Base-by-base conservation (phyloP, 2,329 filamentous ascomycete genomes). In the Amauroascus niger region DNA sequence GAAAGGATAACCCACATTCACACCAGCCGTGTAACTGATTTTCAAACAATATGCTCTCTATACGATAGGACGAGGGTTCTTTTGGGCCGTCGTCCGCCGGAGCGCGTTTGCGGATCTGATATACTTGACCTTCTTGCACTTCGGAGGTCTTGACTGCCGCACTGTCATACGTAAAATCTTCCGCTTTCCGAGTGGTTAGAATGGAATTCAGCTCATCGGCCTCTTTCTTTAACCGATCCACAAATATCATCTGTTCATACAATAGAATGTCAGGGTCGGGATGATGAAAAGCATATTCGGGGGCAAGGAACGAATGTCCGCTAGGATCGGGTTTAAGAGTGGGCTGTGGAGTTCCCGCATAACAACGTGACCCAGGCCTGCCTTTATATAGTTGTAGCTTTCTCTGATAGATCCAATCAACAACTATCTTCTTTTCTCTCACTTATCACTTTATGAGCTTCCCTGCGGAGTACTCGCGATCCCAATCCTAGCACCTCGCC, bases 201-300 rank as follows among this genome's bases (percentile, higher is more conserved):
- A 6, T 14, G 13, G 8, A 2, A 30, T 58, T 55, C n/a, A 58
- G 13, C 20, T 40, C 61, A 6, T 55, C 58, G 2, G 52, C 57
- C 41, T 64, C 65, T 32, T 55, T 56, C 48, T 62, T 64, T 32
- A 70, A 26, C 30, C 72, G 60, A 58, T 69, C 61, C 1, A 68
- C 63, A 57, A 76, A 72, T 1, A 53, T 57, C 33, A 67, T 63
- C 60, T 73, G 69, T 61, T 76, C 72, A 13, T 68, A 60, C 1
- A 69, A 58, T 6, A 75, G 58, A 33, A 76, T 73, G 53, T 76
- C 73, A 9, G 62, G 8, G 56, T 65, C 2, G 71, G 61, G 11
- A 74, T 62, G 6, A 74, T 60, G 44, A 76, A 63, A 13, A 75
- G 51, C 57, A 76, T 68, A 11, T 68, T 56, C 22, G 61, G 52